phyloP scores from a whole-genome alignment of 257 asterid species.

The Solanum medicagineum region DNA sequence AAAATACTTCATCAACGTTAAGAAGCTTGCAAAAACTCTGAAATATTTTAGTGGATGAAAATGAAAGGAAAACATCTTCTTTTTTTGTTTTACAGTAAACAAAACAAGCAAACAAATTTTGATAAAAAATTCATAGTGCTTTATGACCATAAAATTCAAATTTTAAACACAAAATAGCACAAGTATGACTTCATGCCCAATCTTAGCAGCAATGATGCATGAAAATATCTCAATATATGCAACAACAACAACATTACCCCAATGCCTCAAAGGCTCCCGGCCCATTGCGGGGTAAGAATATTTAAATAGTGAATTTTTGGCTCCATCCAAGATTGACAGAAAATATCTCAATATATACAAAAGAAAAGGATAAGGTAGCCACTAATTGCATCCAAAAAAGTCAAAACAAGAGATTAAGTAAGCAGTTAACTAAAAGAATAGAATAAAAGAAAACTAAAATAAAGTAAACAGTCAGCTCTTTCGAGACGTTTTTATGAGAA shows the following conservation, averaged over 20 bases:
- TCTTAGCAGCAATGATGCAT: neutral
- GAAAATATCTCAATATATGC: neutral
- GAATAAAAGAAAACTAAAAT: neutral
- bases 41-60: neutral
- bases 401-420: neutral
- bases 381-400: neutral
- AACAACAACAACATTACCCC: too few relatives aligned
- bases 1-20: neutral
- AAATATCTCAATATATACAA: neutral
- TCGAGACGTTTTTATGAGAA: neutral
- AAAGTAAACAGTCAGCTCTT: neutral
- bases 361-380: neutral
- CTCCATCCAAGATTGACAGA: too few relatives aligned
- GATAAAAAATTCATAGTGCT: neutral
- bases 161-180: neutral
- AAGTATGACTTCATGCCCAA: neutral
- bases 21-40: neutral
- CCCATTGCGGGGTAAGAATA: too few relatives aligned
- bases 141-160: neutral
- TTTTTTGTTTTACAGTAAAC: neutral
- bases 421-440: neutral
- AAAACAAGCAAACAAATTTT: neutral
- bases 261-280: too few relatives aligned
- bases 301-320: too few relatives aligned
- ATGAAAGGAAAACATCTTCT: neutral